These are phyloP conservation scores for Helicostylum pulchrum DNA, from an alignment of 192 early-diverging fungal species.

Conservation along the genomic window DNA sequence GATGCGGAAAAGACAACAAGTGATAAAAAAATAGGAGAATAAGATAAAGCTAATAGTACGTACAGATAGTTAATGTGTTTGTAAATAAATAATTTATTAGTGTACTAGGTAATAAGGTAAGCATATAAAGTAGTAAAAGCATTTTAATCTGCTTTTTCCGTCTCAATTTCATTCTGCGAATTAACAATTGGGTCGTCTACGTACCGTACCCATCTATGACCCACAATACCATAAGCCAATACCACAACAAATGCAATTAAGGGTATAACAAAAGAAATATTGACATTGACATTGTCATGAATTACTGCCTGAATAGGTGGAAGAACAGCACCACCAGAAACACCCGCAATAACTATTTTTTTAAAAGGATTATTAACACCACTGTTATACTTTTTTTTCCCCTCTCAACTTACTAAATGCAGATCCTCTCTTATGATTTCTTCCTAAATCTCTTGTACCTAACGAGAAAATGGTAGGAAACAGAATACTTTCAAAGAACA, in stretches of 20 bases:
- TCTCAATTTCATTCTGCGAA: no score
- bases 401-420: slow-evolving; percentile 17
- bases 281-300: slow-evolving; percentile 11
- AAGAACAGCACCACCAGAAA: slow-evolving; percentile 26
- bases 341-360: slow-evolving; percentile 31
- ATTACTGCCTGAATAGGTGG: slow-evolving; percentile 31
- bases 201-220: slow-evolving; percentile 17
- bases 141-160: no score
- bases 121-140: no score
- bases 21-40: no score
- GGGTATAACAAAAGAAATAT: slow-evolving; percentile 23
- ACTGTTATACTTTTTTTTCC: background rate
- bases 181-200: slow-evolving; percentile 13
- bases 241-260: slow-evolving; percentile 21
- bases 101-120: no score
- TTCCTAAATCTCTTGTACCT: slow-evolving; percentile 30
- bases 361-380: background rate
- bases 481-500: slow-evolving; percentile 37
- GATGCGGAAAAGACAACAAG: no score
- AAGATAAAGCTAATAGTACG: no score
- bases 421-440: slow-evolving; percentile 28
- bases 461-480: slow-evolving; percentile 35
- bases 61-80: no score
- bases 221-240: slow-evolving; percentile 22
- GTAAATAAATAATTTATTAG: no score